Evolutionary conservation across 805 yeast genomes (phyloP).

Genomic region (Cyberlindnera bimundalis): DNA sequence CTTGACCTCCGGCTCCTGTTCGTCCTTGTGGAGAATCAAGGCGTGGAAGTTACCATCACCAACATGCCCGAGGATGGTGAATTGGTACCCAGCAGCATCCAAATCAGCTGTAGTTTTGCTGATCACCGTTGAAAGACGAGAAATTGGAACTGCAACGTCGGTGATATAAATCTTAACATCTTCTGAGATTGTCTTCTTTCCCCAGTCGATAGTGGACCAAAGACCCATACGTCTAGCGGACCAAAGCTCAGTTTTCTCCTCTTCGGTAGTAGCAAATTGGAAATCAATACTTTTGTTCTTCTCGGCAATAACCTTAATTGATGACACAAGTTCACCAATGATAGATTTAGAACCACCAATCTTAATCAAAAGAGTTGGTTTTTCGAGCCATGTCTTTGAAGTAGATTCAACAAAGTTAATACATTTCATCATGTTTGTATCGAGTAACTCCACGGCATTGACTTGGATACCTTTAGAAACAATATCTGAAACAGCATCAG

Average conservation of each 20-base stretch:
- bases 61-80: slow-evolving; percentile 73
- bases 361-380: slow-evolving; percentile 63
- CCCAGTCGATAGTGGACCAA: slow-evolving; percentile 68
- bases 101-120: slow-evolving; percentile 59
- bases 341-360: slow-evolving; percentile 49
- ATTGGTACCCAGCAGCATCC: slow-evolving; percentile 45
- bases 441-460: slow-evolving; percentile 74
- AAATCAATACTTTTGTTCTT: slow-evolving; percentile 54
- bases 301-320: slow-evolving; percentile 49
- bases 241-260: slow-evolving; percentile 67
- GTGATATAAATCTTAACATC: slow-evolving; percentile 64
- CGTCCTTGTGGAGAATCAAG: slow-evolving; percentile 54
- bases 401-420: slow-evolving; percentile 57
- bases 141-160: slow-evolving; percentile 81
- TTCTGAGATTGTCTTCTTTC: slow-evolving; percentile 41
- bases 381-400: slow-evolving; percentile 49
- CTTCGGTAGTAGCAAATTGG: slow-evolving; percentile 58
- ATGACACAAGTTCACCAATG: slow-evolving; percentile 45
- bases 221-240: slow-evolving; percentile 69
- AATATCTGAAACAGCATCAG: slow-evolving; percentile 60
- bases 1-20: slow-evolving; percentile 44
- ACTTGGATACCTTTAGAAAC: slow-evolving; percentile 61
- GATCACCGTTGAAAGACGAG: slow-evolving; percentile 60
- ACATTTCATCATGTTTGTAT: slow-evolving; percentile 66
- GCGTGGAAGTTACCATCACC: slow-evolving; percentile 85